Base-by-base conservation (phyloP, 805 yeast species). In the Kluyveromyces starmeri region DNA sequence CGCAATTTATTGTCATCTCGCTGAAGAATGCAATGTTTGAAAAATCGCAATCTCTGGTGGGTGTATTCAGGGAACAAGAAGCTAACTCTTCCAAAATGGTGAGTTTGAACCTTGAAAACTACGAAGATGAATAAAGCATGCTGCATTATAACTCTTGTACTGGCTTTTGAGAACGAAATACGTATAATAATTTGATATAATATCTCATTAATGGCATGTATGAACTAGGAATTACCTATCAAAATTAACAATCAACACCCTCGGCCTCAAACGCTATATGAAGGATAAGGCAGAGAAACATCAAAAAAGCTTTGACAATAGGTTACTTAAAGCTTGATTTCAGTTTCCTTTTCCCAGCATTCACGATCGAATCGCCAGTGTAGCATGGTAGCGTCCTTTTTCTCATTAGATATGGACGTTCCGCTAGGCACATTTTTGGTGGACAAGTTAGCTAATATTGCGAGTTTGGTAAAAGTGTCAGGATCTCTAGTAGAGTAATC, bases 1-100 rank as follows among this genome's bases (percentile, higher is more conserved):
- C 84, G 55, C 98, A 92, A 53, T 85, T 89, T 48, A 85, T 92
- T 55, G 95, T 92, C 28, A 92, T 92, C 41, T 82, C 95, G 28
- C 70, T 92, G 58, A 92, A 89, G 59, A 85, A 81, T 48, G 73
- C 83, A 2, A 65, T 92, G 50, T 92, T 82, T 58, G 95, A 88
- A 51, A 75, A 76, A 47, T 83, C 95, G 6, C 95, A 85, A 51
- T 78, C 95, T 0, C 65, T 92, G 38, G 95, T 92, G 4, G 98
- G 98, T 20, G 88, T 92, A 33, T 88, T 83, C 62, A 69, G 94
- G 43, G 92, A 83, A 40, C 94, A 82, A 46, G 60, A 63, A 6
- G 72, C 75, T 34, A 83, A 82, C 48, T 70, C 84, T 32, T 81
- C 94, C 4, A 73, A 68, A 44, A 77, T 85, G 2, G 65, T 84